Base-by-base conservation (phyloP, 169 alveolate species). In the Miamiensis avidus region DNA sequence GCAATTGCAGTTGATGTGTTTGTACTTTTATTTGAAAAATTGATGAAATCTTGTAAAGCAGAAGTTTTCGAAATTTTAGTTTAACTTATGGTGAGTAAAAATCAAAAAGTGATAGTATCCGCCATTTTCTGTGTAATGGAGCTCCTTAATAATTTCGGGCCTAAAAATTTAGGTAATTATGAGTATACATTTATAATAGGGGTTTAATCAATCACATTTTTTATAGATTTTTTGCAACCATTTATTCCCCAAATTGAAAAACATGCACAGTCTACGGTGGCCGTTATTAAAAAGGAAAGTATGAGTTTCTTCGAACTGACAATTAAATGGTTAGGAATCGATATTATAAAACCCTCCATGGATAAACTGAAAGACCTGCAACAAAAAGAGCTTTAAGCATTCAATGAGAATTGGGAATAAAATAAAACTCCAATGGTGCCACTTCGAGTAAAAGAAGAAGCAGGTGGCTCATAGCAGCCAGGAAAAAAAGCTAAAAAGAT, bases 261-360 rank as follows among this genome's bases (percentile, higher is more conserved):
- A 81, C 76, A 79, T 26, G 88, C 93, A 6, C 77, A 78, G 25
- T 86, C 92, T 1, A 85, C 93, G 0, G 84, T 86, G 31, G 82
- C 94, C 15, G 83, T 78, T 25, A 89, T 88, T 0, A 88, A 93
- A 83, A 31, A 78, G 0, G 97, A 91, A 76, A 92, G 95, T 31
- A 77, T 91, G 89, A 88, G 69, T 32, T 92, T 94, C 81, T 92
- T 85, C 78, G 91, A 94, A 78, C 95, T 91, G 75, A 78, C 90
- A 27, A 84, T 77, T 81, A 89, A 81, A 83, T 91, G 94, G 93
- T 81, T 94, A 16, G 93, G 95, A 0, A 95, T 91, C 26, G 89
- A 82, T 1, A 76, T 92, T 0, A 65, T 81, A 25, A 91, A 93
- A 27, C 76, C 74, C 11, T 86, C 76, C 11, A 89, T 92, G 31